Conservation (phyloP, 169 alveolate species). For the Eimeria zaria region DNA sequence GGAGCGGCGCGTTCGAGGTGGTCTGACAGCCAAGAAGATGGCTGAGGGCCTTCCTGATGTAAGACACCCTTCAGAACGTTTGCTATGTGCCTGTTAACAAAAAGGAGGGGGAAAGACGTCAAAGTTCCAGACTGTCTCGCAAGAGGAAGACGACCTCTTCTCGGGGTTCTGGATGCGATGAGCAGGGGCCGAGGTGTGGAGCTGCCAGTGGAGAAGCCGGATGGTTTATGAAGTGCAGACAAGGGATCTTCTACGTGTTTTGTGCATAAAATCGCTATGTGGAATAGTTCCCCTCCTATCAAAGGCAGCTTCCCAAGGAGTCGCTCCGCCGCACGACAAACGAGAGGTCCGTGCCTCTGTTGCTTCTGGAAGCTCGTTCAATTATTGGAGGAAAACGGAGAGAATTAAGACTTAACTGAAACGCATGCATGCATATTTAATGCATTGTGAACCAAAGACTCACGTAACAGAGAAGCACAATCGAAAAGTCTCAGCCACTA, state of each 20-base stretch:
- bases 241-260: background rate
- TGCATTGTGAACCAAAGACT: background rate
- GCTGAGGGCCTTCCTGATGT: background rate
- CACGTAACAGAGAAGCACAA: background rate
- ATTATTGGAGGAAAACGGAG: background rate
- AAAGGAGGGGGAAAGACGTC: background rate
- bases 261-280: background rate
- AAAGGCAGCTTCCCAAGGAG: background rate
- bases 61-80: background rate
- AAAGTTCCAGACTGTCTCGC: background rate
- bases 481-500: background rate
- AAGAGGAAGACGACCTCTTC: background rate
- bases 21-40: background rate
- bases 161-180: background rate
- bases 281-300: background rate
- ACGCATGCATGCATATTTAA: background rate
- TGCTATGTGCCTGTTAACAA: background rate
- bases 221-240: background rate
- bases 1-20: background rate
- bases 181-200: background rate
- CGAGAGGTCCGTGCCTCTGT: background rate
- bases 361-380: constrained; percentile 21
- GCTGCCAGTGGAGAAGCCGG: background rate
- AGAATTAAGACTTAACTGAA: background rate
- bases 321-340: constrained; percentile 7